Evolutionary conservation across 2,329 filamentous ascomycete genomes (phyloP), one percentile per base, ranked within the genome.

Genomic region (Karstenula rhodostoma): DNA sequence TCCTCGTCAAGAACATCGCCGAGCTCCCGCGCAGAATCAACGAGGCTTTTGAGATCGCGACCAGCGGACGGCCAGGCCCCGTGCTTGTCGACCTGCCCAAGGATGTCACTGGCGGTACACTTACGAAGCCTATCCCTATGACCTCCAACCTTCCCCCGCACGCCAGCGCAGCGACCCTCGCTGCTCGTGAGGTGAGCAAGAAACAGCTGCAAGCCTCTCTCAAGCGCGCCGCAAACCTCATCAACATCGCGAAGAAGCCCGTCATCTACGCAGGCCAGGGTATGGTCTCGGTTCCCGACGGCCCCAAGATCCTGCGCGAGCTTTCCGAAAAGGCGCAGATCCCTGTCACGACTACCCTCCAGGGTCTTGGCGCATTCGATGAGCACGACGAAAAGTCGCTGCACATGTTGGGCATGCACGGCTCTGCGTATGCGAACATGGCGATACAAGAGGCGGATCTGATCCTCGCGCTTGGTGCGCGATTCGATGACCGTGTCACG

Each of bases 391-490:
- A 93, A 67, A 97, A 97, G 86, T 91, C 94, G 47, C 86, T 98
- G 54, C 94, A 98, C 82, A 99, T 99, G 95, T 88, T 98, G 32
- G 95, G 95, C 66, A 98, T 98, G 95, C 94, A 98, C 83, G 95
- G 95, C 62, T 91, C 94, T 9, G 94, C 93, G 8, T 99, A 96
- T 74, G 95, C 95, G 77, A 99, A 99, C 84, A 93, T 97, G 90
- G 89, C 95, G 17, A 97, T 99, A 84, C 94, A 99, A 80, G 91
- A 97, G 78, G 92, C 95, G 15, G 95, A 99, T 81, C 84, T 99
- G 64, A 95, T 99, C 78, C 92, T 99, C 72, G 94, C 94, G 56
- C 87, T 99, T 22, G 95, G 95, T 71, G 93, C 89, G 51, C 92
- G 94, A 59, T 98, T 99, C 75, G 95, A 99, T 75, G 95, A 99